Evolutionary conservation across 2,329 filamentous ascomycete species (phyloP).

Genomic region (Fusarium floridanum): DNA sequence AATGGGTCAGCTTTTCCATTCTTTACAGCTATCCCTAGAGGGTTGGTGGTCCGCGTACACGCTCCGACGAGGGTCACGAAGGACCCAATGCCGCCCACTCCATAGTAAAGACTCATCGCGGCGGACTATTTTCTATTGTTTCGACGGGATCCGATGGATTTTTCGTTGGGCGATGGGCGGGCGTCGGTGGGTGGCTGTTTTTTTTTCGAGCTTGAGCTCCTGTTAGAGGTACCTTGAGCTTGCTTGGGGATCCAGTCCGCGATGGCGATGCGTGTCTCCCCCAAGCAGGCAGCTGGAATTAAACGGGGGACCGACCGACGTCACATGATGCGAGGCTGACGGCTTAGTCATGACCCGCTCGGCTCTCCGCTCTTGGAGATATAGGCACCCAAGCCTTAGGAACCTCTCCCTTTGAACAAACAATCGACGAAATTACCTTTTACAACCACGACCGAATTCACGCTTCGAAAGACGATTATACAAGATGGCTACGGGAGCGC

Average conservation of each 20-base stretch:
- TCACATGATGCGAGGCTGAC: slow-evolving; percentile 54
- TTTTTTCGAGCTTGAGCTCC: slow-evolving; percentile 47
- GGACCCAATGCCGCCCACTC: slow-evolving; percentile 74
- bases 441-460: neutral
- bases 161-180: slow-evolving; percentile 35
- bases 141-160: slow-evolving; percentile 36
- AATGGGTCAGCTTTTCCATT: slow-evolving; percentile 31
- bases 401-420: slow-evolving; percentile 34
- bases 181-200: slow-evolving; percentile 37
- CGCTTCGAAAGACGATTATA: slow-evolving; percentile 1
- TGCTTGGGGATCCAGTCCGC: slow-evolving; percentile 15
- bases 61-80: slow-evolving; percentile 80
- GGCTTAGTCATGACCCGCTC: slow-evolving; percentile 44
- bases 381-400: slow-evolving; percentile 21
- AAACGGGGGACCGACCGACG: slow-evolving; percentile 36
- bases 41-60: slow-evolving; percentile 69
- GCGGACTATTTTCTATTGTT: slow-evolving; percentile 42
- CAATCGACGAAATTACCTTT: neutral
- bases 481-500: slow-evolving; percentile 63
- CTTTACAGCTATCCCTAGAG: slow-evolving; percentile 15
- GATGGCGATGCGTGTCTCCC: slow-evolving; percentile 44
- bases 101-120: slow-evolving; percentile 80
- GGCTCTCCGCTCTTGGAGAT: slow-evolving; percentile 11
- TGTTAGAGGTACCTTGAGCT: slow-evolving; percentile 45
- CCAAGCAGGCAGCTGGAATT: slow-evolving; percentile 42